Evolutionary conservation across 2,329 filamentous ascomycete species (phyloP).

Genomic region (Exophiala viscosa): DNA sequence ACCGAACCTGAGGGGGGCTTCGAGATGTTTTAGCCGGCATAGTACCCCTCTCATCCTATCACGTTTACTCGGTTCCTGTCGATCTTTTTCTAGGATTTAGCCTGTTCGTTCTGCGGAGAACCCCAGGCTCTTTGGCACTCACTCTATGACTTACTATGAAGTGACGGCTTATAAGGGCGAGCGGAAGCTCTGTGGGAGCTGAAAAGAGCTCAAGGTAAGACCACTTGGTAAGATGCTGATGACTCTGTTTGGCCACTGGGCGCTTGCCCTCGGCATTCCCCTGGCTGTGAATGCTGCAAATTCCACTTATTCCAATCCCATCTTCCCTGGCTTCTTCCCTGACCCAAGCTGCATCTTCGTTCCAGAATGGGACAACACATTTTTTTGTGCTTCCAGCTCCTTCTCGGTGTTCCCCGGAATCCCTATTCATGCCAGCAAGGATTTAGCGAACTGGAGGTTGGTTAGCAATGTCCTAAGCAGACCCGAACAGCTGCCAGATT

Average conservation of each 20-base stretch:
- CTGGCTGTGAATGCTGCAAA: background rate
- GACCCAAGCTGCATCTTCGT: background rate
- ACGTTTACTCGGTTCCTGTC: background rate
- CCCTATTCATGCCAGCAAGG: constrained; percentile 1
- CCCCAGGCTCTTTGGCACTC: background rate
- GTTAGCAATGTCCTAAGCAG: background rate
- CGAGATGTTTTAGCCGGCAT: background rate
- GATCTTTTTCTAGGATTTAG: background rate
- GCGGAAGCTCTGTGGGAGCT: background rate
- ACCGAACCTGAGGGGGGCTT: background rate
- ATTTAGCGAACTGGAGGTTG: constrained; percentile 1
- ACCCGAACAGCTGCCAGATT: background rate
- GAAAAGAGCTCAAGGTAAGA: background rate
- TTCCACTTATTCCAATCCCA: background rate
- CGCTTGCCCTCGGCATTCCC: background rate
- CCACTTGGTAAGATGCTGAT: background rate
- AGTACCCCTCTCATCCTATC: background rate
- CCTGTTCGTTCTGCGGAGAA: background rate
- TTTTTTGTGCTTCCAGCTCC: constrained; percentile 4
- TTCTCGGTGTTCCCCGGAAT: constrained; percentile 1
- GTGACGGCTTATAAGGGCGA: background rate
- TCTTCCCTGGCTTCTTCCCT: background rate
- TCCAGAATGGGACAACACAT: background rate
- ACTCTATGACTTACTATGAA: background rate
- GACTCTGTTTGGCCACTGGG: background rate